Conservation (phyloP, 306 rosid genomes). For the Parietaria judaica region DNA sequence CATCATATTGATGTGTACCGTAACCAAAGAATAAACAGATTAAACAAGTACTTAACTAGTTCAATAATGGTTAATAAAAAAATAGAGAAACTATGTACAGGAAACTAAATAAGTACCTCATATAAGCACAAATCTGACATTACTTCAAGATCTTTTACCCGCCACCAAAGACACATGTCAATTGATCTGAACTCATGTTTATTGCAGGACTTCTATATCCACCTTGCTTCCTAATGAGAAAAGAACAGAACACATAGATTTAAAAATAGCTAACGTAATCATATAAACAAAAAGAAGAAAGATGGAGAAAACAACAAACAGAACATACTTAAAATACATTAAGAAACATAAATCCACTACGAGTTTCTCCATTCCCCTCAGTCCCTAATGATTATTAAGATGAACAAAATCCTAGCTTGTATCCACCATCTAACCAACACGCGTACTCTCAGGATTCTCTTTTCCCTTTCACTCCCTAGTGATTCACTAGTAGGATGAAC, state of each 20-base stretch:
- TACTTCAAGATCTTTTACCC: constrained; percentile 46
- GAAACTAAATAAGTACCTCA: constrained; percentile 31
- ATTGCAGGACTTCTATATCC: constrained; percentile 17
- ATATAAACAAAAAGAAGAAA: background rate
- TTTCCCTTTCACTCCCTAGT: too few relatives aligned
- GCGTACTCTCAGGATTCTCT: too few relatives aligned
- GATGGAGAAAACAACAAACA: background rate
- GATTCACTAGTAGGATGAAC: too few relatives aligned
- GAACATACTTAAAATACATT: background rate
- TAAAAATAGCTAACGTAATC: background rate
- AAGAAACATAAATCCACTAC: background rate
- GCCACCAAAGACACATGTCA: constrained; percentile 31
- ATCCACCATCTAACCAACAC: too few relatives aligned
- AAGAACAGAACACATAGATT: background rate
- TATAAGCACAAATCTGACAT: constrained; percentile 49
- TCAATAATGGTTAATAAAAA: too few relatives aligned
- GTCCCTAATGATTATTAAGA: too few relatives aligned
- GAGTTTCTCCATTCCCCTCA: background rate
- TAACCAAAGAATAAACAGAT: too few relatives aligned
- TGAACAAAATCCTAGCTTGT: too few relatives aligned
- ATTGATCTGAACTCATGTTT: constrained; percentile 38
- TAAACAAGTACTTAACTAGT: too few relatives aligned
- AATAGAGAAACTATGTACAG: too few relatives aligned
- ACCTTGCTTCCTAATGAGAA: constrained; percentile 25
- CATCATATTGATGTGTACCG: too few relatives aligned